Evolutionary conservation across 106 monocot species (phyloP), one percentile per base, ranked within the genome.

Genomic region (Agapanthus africanus): DNA sequence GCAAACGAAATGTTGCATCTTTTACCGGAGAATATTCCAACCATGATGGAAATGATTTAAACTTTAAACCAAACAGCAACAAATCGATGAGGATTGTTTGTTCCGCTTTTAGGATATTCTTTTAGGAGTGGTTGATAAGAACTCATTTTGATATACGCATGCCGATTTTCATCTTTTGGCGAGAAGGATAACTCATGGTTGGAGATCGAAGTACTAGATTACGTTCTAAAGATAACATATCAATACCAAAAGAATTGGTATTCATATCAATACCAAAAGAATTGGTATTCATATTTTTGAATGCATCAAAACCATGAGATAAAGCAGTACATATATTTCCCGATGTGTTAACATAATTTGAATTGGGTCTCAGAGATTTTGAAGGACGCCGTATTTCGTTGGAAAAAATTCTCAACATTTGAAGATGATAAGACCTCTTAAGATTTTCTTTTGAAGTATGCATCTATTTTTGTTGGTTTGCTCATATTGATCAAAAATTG

Each of bases 131-230:
- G 2, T 68, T 47, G 46, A 49, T 68, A 68, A 15, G 26, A 11
- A 10, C 67, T 4, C 11, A 47, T 14, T 1, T 11, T 65, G 3
- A 38, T 8, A 10, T 65, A 68, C 14, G 44, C 32, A n/a, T 5
- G 37, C 2, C 15, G 28, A 68, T 47, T 32, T 33, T 68, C 46
- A 47, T 68, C 67, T 25, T 14, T 47, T 68, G 26, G 49, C 49
- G 2, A 47, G 18, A 8, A 6, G 5, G 23, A 37, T 40, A 49
- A 31, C 32, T 15, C 28, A 11, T 44, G 18, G 31, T 49, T 31
- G 3, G 31, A 31, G 0, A 19, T 11, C 19, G 47, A 21, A 68
- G 10, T 28, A 4, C 46, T 0, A 19, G 47, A 49, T 33, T 47
- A 32, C 15, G 16, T 25, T 31, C 67, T 28, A 68, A 63, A 5